These are phyloP conservation scores for Macrophomina phaseolina DNA, from an alignment of 2,329 filamentous ascomycete genomes.

Conservation along the genomic window DNA sequence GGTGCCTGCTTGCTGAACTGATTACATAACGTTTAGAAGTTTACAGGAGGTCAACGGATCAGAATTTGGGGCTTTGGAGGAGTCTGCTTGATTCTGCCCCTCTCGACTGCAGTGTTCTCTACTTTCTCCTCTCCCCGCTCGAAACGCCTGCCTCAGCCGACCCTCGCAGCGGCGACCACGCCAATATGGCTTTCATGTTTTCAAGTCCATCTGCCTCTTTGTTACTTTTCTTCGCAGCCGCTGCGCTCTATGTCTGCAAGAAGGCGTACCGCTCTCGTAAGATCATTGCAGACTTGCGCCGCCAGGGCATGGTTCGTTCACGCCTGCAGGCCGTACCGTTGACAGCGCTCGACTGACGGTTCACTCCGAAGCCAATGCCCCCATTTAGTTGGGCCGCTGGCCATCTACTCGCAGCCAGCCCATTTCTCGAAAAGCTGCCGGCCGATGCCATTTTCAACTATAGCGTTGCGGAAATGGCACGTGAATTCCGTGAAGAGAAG, in stretches of 20 bases:
- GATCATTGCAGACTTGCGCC: background rate
- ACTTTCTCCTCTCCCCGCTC: too few relatives aligned
- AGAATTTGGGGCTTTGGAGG: too few relatives aligned
- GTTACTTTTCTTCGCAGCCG: background rate
- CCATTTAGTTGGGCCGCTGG: constrained; percentile 8
- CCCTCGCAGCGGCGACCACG: background rate
- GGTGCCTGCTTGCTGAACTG: too few relatives aligned
- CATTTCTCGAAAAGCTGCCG: constrained; percentile 7
- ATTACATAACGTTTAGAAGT: too few relatives aligned
- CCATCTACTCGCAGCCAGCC: constrained; percentile 1
- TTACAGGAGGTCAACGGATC: too few relatives aligned
- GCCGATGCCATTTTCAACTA: constrained; percentile 10
- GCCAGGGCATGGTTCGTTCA: background rate
- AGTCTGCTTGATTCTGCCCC: too few relatives aligned
- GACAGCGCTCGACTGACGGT: background rate
- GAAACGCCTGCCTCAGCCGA: too few relatives aligned
- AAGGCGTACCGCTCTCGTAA: background rate
- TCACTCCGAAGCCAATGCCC: constrained; percentile 3
- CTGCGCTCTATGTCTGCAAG: background rate
- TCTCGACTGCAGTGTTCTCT: too few relatives aligned
- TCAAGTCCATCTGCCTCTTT: background rate
- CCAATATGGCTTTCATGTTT: background rate
- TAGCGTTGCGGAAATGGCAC: background rate
- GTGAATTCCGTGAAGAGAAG: background rate
- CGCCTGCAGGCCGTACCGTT: background rate